Evolutionary conservation across 2,329 filamentous ascomycete genomes (phyloP).

Genomic region (Capronia americana): DNA sequence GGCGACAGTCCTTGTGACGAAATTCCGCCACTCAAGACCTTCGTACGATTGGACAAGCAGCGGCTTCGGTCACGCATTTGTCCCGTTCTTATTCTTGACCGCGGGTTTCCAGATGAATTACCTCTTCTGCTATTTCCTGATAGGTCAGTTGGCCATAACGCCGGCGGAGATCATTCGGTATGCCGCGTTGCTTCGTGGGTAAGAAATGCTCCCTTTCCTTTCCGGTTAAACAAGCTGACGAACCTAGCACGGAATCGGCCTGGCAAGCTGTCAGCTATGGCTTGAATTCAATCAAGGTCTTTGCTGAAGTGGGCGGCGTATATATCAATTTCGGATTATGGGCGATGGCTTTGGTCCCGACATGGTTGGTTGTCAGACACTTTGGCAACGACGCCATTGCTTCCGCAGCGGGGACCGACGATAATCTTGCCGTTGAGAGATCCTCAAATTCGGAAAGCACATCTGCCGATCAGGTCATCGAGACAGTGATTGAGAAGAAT

Average conservation of each 20-base stretch:
- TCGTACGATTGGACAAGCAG: conserved; percentile 69
- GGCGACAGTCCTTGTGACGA: conserved; percentile 69
- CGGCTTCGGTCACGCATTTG: conserved; percentile 71
- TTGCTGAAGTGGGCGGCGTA: conserved; percentile 69
- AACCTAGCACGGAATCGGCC: conserved; percentile 67
- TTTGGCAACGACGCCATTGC: conserved; percentile 18
- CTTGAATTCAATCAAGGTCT: conserved; percentile 65
- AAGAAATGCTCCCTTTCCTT: not conserved
- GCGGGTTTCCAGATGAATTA: conserved; percentile 76
- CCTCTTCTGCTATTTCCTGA: conserved; percentile 74
- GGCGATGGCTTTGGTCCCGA: conserved; percentile 67
- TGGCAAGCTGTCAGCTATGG: conserved; percentile 77
- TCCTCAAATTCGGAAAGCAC: conserved; percentile 6
- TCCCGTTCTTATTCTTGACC: conserved; percentile 70
- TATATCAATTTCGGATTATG: conserved; percentile 76
- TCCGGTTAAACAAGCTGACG: not conserved
- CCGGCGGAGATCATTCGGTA: conserved; percentile 71
- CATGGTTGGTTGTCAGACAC: conserved; percentile 64
- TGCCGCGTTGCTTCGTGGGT: conserved; percentile 67
- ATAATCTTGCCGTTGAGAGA: not conserved
- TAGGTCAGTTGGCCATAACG: conserved; percentile 67
- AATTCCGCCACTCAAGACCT: conserved; percentile 63
- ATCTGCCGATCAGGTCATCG: conserved; percentile 6
- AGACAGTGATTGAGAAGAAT: not conserved
- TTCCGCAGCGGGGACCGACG: not conserved